These are phyloP conservation scores for Mycena rosella DNA, from an alignment of 768 basidiomycete genomes.

Conservation along the genomic window DNA sequence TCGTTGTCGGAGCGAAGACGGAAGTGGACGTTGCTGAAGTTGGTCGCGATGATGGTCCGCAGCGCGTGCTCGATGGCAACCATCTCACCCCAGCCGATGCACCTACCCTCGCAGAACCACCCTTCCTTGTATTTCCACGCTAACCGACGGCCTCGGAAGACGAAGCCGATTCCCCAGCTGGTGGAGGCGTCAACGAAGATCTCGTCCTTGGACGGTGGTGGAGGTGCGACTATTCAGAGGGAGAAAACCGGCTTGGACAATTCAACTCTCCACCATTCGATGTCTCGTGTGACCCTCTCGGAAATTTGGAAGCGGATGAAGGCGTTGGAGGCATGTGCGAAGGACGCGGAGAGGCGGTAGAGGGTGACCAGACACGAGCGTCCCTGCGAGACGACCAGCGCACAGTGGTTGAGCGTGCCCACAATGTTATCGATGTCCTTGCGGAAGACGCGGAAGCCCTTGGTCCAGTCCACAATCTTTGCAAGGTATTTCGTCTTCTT, in stretches of 20 bases:
- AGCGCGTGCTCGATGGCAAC: conserved; percentile 58
- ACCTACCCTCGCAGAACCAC: conserved; percentile 44
- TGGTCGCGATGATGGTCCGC: conserved; percentile 43
- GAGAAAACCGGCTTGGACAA: neutral
- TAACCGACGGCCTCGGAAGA: conserved; percentile 48
- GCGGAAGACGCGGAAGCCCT: neutral
- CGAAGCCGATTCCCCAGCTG: conserved; percentile 55
- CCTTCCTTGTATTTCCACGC: conserved; percentile 53
- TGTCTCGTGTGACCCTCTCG: neutral
- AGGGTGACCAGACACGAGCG: conserved; percentile 24
- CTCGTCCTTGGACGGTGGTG: conserved; percentile 16
- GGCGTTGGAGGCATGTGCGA: neutral
- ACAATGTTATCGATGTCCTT: conserved; percentile 21
- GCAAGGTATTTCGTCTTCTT: conserved; percentile 36
- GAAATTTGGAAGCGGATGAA: neutral
- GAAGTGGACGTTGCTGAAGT: conserved; percentile 41
- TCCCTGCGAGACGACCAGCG: conserved; percentile 17
- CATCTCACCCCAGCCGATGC: conserved; percentile 62
- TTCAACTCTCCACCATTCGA: neutral
- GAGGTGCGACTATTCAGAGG: conserved; percentile 31
- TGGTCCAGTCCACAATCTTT: conserved; percentile 12
- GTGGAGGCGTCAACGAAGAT: conserved; percentile 58
- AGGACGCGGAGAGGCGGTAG: conserved; percentile 15
- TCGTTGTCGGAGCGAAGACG: conserved; percentile 56
- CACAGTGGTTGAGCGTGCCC: conserved; percentile 35